Evolutionary conservation across 306 rosid genomes (phyloP), one percentile per base, ranked within the genome.

Genomic region (Luffa aegyptiaca): DNA sequence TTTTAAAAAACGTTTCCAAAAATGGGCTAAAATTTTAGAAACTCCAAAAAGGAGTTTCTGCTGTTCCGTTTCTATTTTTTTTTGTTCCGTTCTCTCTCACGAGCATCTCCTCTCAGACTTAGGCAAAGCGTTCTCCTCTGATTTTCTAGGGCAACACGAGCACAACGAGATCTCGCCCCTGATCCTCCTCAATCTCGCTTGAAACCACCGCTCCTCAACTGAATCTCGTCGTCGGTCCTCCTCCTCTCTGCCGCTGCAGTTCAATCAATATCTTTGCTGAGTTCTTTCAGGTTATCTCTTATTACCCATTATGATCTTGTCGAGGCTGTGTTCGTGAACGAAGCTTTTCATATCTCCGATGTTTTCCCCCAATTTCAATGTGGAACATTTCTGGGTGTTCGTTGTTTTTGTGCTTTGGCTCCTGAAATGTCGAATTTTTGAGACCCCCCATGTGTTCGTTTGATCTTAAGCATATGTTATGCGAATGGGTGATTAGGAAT

Each of bases 231-330:
- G 62, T 10, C 11, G 49, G 11, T 51, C 37, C 65, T 59, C 35
- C 66, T 20, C 37, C 66, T 59, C 39, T n/a, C 66, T 17, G 8
- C 78, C 31, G 57, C 77, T 16, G 78, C 63, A 16, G 52, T 63
- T 33, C 78, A 52, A 35, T 52, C 53, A 69, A 42, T 37, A 49
- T 21, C 0, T 21, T 71, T 41, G 3, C 35, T 35, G 13, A 42
- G 36, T 69, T 69, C 76, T 74, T 66, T 21, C 78, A 74, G 78
- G 78, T 51, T 74, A 12, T 48, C 37, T 46, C 57, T 71, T 2
- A 31, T 16, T 46, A 65, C 11, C 41, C 42, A 11, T 13, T 13
- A 13, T 45, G 10, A 70, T 70, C 37, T 44, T 10, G 0, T 42
- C 16, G 8, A 41, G 35, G 45, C 20, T 42, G 51, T 26, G 20